Evolutionary conservation across 352 stramenopile species (phyloP).

Genomic region (Globisporangium viniferum): DNA sequence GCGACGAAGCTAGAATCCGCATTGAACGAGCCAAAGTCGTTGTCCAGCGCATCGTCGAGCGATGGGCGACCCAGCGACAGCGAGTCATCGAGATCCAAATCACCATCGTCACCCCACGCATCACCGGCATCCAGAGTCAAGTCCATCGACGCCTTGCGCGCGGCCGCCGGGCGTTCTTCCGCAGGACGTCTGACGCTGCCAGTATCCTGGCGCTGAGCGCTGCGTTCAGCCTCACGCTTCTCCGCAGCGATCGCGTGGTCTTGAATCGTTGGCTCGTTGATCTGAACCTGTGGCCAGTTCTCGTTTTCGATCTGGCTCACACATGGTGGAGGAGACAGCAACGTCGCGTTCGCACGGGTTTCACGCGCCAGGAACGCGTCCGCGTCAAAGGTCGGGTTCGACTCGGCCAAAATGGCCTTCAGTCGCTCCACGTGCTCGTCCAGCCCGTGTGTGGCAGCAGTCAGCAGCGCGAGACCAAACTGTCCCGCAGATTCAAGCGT

Average conservation of each 20-base stretch:
- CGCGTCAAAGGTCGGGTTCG: constrained; percentile 75
- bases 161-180: constrained; percentile 35
- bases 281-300: constrained; percentile 98
- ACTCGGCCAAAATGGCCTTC: constrained; percentile 88
- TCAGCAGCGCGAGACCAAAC: constrained; percentile 95
- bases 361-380: constrained; percentile 66
- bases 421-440: constrained; percentile 94
- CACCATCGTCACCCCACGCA: constrained; percentile 80
- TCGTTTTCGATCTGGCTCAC: constrained; percentile 91
- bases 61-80: constrained; percentile 46
- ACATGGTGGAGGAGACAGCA: constrained; percentile 93
- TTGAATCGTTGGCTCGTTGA: constrained; percentile 88
- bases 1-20: constrained; percentile 82
- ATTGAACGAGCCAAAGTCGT: constrained; percentile 39
- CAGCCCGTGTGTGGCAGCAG: constrained; percentile 94
- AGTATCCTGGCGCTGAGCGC: constrained; percentile 50
- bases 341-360: constrained; percentile 56
- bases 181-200: constrained; percentile 25
- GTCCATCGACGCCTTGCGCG: constrained; percentile 71
- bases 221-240: constrained; percentile 76
- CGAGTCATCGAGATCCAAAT: constrained; percentile 84
- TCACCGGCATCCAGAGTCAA: constrained; percentile 71
- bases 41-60: constrained; percentile 52
- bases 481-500: constrained; percentile 96
- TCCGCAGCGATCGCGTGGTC: constrained; percentile 79